phyloP scores from a whole-genome alignment of 768 basidiomycete species.

The Suillus subaureus region DNA sequence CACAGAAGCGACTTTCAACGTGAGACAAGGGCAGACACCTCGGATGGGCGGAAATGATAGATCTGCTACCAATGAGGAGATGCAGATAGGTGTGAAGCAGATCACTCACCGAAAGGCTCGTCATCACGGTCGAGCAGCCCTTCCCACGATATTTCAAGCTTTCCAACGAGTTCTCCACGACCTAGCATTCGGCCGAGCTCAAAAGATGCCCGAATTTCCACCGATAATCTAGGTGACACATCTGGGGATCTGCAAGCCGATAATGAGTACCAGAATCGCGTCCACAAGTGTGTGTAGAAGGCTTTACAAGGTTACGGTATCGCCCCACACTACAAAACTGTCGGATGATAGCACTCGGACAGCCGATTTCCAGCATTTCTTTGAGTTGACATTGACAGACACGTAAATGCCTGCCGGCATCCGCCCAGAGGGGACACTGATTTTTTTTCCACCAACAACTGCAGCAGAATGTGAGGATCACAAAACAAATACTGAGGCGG shows the following conservation, averaged over 20 bases:
- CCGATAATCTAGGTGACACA: not conserved
- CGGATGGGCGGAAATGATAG: not conserved
- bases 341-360: not conserved
- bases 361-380: not conserved
- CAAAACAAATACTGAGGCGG: not conserved
- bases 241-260: not conserved
- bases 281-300: not conserved
- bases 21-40: not conserved
- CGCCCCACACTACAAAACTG: not conserved
- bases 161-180: not conserved
- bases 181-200: conserved; percentile 2
- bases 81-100: not conserved
- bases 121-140: not conserved
- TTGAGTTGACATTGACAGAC: not conserved
- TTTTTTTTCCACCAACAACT: not conserved
- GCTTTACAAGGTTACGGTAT: not conserved
- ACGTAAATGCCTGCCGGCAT: not conserved
- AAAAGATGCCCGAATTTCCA: not conserved
- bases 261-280: not conserved
- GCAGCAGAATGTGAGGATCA: not conserved
- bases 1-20: not conserved
- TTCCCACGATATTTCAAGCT: not conserved
- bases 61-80: not conserved
- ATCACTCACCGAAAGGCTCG: not conserved
- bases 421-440: not conserved